Evolutionary conservation across 306 rosid species (phyloP).

Genomic region (Sophora flavescens): DNA sequence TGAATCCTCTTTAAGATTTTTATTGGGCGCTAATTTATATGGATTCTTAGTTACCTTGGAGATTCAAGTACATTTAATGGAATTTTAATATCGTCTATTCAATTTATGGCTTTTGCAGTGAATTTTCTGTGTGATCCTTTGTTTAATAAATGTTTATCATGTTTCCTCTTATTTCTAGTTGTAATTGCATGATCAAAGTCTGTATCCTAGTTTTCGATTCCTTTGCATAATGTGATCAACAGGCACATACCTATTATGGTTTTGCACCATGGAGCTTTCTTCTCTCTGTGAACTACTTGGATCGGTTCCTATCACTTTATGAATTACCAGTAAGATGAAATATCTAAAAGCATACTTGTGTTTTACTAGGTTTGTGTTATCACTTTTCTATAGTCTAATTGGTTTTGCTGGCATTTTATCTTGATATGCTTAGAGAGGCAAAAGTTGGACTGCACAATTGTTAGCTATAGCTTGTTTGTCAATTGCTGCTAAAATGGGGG

Average conservation of each 20-base stretch:
- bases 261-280: conserved; percentile 67
- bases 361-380: conserved; percentile 9
- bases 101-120: conserved; percentile 19
- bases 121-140: conserved; percentile 10
- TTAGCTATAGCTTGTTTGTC: conserved; percentile 77
- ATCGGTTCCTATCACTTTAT: conserved; percentile 73
- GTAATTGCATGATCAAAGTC: conserved; percentile 2
- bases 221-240: conserved; percentile 49
- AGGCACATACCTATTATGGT: conserved; percentile 66
- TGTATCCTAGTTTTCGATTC: conserved; percentile 21
- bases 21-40: neutral
- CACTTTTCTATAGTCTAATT: conserved; percentile 25
- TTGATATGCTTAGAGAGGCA: conserved; percentile 49
- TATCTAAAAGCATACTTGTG: conserved; percentile 26
- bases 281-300: conserved; percentile 79
- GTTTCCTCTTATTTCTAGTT: conserved; percentile 27
- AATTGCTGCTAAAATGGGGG: conserved; percentile 81
- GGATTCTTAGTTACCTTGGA: conserved; percentile 2
- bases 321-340: conserved; percentile 68
- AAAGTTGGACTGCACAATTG: conserved; percentile 65
- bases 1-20: neutral
- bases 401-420: conserved; percentile 24
- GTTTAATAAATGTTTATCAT: neutral
- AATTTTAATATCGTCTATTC: neutral
- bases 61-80: conserved; percentile 12